Evolutionary conservation across 2,329 filamentous ascomycete genomes (phyloP).

Genomic region (Cladosporium sp.): DNA sequence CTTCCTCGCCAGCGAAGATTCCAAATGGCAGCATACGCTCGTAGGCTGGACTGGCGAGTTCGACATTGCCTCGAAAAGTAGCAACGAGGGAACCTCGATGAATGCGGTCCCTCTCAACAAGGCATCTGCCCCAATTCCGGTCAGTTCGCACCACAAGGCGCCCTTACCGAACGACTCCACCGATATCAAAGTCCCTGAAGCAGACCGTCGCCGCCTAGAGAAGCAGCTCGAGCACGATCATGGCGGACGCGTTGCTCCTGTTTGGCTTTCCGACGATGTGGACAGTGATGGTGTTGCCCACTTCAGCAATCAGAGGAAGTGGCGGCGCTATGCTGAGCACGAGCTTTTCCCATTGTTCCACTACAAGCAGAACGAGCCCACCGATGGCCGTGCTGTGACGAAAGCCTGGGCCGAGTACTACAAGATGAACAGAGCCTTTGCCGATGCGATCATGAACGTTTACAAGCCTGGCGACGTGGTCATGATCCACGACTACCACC

Average conservation of each 20-base stretch:
- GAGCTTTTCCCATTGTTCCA: conserved; percentile 91
- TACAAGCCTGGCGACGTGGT: conserved; percentile 93
- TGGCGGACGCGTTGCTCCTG: conserved; percentile 74
- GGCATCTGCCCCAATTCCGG: conserved; percentile 73
- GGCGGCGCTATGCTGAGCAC: conserved; percentile 86
- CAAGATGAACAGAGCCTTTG: conserved; percentile 87
- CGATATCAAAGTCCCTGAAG: conserved; percentile 65
- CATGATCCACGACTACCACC: conserved; percentile 89
- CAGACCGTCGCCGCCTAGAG: conserved; percentile 71
- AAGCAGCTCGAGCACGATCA: conserved; percentile 67
- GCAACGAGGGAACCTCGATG: conserved; percentile 29
- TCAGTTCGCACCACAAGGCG: conserved; percentile 51
- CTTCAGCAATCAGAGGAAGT: conserved; percentile 77
- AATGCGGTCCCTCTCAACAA: conserved; percentile 60
- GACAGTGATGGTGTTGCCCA: conserved; percentile 63
- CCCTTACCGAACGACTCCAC: conserved; percentile 47
- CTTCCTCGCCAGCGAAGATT: conserved; percentile 77
- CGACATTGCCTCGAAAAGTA: conserved; percentile 25
- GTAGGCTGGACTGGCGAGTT: conserved; percentile 92
- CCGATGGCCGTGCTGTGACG: conserved; percentile 75
- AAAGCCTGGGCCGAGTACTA: conserved; percentile 90
- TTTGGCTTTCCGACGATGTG: conserved; percentile 80
- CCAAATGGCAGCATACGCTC: conserved; percentile 85
- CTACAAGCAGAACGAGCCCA: conserved; percentile 91
- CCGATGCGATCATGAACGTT: conserved; percentile 78